Evolutionary conservation across 345 rosid genomes (phyloP).

Genomic region (Populus deltoides): DNA sequence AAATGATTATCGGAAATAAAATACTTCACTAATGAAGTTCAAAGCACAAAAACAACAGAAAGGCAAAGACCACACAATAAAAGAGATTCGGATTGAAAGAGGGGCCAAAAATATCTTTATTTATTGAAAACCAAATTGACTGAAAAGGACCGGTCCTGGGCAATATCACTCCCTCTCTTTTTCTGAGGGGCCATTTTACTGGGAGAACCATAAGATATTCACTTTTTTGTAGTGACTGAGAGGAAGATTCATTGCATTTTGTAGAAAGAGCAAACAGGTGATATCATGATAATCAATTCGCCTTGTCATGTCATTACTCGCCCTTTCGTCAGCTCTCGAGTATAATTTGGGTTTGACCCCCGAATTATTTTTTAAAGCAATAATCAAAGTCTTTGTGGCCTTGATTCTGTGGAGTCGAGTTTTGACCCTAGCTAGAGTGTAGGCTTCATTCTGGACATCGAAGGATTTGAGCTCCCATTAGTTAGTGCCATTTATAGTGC

Average conservation of each 20-base stretch:
- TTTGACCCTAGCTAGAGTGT: neutral
- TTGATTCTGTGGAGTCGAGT: neutral
- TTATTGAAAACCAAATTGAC: neutral
- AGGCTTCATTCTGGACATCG: too few relatives aligned
- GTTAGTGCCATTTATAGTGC: neutral
- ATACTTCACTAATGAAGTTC: neutral
- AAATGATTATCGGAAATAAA: neutral
- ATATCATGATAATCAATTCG: neutral
- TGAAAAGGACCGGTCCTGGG: neutral
- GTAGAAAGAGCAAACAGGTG: neutral
- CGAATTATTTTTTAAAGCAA: neutral
- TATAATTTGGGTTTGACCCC: neutral
- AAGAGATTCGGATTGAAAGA: neutral
- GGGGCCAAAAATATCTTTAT: neutral
- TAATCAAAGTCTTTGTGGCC: neutral
- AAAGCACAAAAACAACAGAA: too few relatives aligned
- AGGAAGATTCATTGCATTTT: constrained; percentile 2
- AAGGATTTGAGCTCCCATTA: neutral
- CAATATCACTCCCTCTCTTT: neutral
- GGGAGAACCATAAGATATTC: neutral
- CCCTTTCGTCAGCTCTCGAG: neutral
- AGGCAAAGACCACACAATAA: neutral
- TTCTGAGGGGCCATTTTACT: neutral
- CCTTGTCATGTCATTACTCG: neutral
- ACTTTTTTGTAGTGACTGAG: neutral